Conservation (phyloP, 1,284 basidiomycete species). For the Afroboletus lepidellus region DNA sequence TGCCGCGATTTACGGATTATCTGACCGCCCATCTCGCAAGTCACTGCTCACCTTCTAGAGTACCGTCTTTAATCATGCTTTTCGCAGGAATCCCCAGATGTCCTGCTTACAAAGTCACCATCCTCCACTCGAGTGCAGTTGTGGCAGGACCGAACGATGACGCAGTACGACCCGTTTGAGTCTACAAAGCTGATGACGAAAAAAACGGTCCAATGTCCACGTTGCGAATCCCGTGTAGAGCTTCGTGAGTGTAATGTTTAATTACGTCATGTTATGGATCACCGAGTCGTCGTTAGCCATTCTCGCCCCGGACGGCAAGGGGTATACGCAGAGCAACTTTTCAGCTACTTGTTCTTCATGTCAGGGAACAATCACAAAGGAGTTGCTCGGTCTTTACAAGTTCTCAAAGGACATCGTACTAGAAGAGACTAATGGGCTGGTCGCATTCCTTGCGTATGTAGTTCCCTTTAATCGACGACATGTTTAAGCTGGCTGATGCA, state of each 20-base stretch:
- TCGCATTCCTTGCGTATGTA: constrained; percentile 4
- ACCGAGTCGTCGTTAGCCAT: constrained; percentile 24
- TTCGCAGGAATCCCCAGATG: constrained; percentile 14
- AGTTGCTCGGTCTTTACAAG: constrained; percentile 31
- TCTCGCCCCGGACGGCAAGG: constrained; percentile 8
- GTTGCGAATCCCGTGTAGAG: background rate
- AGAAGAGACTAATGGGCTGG: background rate
- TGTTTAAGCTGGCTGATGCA: too few relatives aligned
- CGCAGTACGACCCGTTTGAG: constrained; percentile 34
- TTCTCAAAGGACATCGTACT: constrained; percentile 26
- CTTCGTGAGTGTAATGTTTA: constrained; percentile 9
- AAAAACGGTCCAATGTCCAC: constrained; percentile 9
- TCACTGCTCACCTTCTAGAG: background rate
- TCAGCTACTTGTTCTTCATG: constrained; percentile 26
- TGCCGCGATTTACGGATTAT: constrained; percentile 16
- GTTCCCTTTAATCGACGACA: background rate
- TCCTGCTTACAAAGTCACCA: constrained; percentile 15
- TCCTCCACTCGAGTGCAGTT: constrained; percentile 7
- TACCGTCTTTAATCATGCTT: too few relatives aligned
- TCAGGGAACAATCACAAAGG: constrained; percentile 24
- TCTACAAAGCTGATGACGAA: constrained; percentile 3
- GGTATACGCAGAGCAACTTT: constrained; percentile 38
- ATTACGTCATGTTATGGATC: background rate
- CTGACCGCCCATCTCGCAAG: constrained; percentile 7
- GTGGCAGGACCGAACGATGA: constrained; percentile 29